These are phyloP conservation scores for Gamsiella multidivaricata DNA, from an alignment of 192 early-diverging fungal genomes.

Conservation along the genomic window DNA sequence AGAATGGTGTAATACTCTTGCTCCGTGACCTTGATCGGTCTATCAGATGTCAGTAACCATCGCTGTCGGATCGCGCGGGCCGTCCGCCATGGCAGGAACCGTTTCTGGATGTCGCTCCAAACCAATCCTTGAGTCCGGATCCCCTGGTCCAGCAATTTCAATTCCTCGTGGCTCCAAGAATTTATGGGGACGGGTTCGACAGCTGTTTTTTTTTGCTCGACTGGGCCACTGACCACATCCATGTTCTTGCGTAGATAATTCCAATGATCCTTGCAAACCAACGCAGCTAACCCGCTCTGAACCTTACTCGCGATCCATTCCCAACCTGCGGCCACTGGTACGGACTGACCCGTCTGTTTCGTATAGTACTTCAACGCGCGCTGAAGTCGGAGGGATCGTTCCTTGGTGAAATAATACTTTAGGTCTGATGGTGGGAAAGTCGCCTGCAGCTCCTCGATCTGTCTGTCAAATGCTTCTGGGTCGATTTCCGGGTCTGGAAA, in stretches of 20 bases:
- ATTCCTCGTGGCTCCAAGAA: slow-evolving; percentile 37
- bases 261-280: slow-evolving; percentile 33
- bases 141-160: slow-evolving; percentile 36
- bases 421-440: slow-evolving; percentile 5
- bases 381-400: slow-evolving; percentile 21
- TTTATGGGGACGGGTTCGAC: slow-evolving; percentile 2
- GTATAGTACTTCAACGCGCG: slow-evolving; percentile 5
- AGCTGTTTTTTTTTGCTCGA: background rate
- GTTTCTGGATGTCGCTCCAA: slow-evolving; percentile 21
- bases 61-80: slow-evolving; percentile 29
- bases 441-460: slow-evolving; percentile 1
- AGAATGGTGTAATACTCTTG: slow-evolving; percentile 39
- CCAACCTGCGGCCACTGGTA: slow-evolving; percentile 5
- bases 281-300: slow-evolving; percentile 7
- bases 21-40: slow-evolving; percentile 20
- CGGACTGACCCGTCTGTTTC: background rate
- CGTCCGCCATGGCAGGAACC: slow-evolving; percentile 28
- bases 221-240: slow-evolving; percentile 19
- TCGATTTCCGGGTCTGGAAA: slow-evolving; percentile 15
- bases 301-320: slow-evolving; percentile 21
- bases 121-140: slow-evolving; percentile 18
- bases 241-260: slow-evolving; percentile 22
- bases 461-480: background rate
- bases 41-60: slow-evolving; percentile 35
- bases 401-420: slow-evolving; percentile 30